Evolutionary conservation across 2,329 filamentous ascomycete genomes (phyloP).

Genomic region (Coleophoma eucalyptorum): DNA sequence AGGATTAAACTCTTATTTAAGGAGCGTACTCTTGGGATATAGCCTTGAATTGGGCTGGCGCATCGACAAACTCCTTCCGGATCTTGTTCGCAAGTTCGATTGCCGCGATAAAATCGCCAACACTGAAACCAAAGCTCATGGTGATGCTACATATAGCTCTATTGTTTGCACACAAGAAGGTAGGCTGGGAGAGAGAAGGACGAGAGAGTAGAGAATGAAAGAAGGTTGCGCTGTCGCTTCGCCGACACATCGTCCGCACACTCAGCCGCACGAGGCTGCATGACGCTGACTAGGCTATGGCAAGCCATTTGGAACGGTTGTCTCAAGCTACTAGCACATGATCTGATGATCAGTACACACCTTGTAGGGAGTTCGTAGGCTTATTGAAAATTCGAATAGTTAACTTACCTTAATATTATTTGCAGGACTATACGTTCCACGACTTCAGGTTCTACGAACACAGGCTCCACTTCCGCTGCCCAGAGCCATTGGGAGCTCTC

Average conservation of each 20-base stretch:
- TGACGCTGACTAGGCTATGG: too few relatives aligned
- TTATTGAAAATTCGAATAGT: too few relatives aligned
- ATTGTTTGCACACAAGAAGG: neutral
- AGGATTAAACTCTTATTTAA: neutral
- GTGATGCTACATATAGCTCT: constrained; percentile 1
- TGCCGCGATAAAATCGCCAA: constrained; percentile 23
- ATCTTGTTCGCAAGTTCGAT: constrained; percentile 19
- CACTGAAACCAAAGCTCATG: constrained; percentile 28
- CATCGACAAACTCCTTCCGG: constrained; percentile 20
- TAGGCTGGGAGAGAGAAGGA: too few relatives aligned
- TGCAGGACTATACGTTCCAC: too few relatives aligned
- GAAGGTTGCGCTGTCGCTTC: neutral
- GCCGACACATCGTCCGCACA: neutral
- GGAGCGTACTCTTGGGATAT: constrained; percentile 20
- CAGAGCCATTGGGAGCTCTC: too few relatives aligned
- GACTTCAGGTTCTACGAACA: too few relatives aligned
- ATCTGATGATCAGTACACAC: too few relatives aligned
- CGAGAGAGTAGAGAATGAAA: constrained; percentile 3
- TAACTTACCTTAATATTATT: too few relatives aligned
- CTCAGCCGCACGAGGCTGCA: constrained; percentile 5
- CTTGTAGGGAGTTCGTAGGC: too few relatives aligned
- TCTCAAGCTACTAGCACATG: too few relatives aligned
- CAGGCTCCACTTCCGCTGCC: too few relatives aligned
- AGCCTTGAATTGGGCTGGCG: constrained; percentile 19
- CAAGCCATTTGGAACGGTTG: too few relatives aligned